Base-by-base conservation (phyloP, 371 early-diverging fungal species). In the Cokeromyces recurvatus region DNA sequence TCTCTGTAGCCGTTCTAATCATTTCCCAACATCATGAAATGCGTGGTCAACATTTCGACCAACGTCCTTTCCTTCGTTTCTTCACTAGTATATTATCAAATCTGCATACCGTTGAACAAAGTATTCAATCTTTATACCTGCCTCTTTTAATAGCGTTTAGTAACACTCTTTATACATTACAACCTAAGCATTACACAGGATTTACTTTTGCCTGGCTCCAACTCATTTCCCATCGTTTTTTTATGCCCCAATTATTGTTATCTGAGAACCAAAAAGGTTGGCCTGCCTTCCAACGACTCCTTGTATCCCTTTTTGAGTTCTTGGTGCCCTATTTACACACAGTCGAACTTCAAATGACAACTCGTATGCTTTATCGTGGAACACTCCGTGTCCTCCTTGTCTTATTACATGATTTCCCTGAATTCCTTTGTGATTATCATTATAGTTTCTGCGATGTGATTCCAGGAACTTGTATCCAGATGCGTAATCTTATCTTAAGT, bases 121-220 rank as follows among this genome's bases (percentile, higher is more conserved):
- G 79, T 2, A 63, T 85, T 19, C 84, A 81, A 42, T 60, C 74
- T 9, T 73, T 88, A 24, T 81, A 87, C 51, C 73, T 82, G 53
- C 81, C 83, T 41, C 70, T 89, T 32, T 60, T 90, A 41, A 80
- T 76, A 12, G 75, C 86, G 14, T 71, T 90, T 31, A 81, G 87
- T 54, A 89, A 92, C 49, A 83, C 90, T 2, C 79, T 98, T 61
- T 79, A 84, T 51, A 85, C 87, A 2, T 57, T 97, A 38, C 87
- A 86, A 49, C 98, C 98, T 11, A 57, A 77, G n/a, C 79, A 86
- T 51, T 80, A 94, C 48, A 92, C 98, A 17, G 95, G 95, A 11
- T 96, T 97, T 62, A 80, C 89, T 10, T 95, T 95, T 68, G 89
- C 91, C n/a, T 98, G 98, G 98, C 71, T 97, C 20, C 85, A 89